These are phyloP conservation scores for Hansfordia pulvinata DNA, from an alignment of 2,329 filamentous ascomycete species.

Conservation along the genomic window DNA sequence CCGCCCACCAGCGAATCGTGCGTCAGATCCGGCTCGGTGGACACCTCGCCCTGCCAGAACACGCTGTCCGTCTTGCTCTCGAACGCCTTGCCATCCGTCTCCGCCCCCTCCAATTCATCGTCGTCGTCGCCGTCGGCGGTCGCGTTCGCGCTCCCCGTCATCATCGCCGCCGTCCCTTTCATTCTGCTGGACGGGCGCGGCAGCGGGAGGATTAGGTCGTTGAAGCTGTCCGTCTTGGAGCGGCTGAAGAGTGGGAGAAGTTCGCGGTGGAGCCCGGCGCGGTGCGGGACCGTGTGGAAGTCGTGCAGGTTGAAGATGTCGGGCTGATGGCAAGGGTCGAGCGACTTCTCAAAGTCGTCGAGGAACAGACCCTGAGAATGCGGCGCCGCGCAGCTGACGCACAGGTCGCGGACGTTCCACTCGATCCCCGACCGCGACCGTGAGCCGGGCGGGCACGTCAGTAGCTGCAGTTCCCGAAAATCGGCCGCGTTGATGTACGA, in stretches of 20 bases:
- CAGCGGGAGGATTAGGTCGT: slow-evolving; percentile 63
- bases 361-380: slow-evolving; percentile 58
- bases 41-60: slow-evolving; percentile 64
- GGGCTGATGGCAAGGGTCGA: slow-evolving; percentile 63
- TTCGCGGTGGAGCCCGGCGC: slow-evolving; percentile 45
- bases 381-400: slow-evolving; percentile 44
- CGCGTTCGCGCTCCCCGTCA: slow-evolving; percentile 18
- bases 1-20: slow-evolving; percentile 48
- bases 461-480: slow-evolving; percentile 19
- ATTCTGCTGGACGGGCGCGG: slow-evolving; percentile 15
- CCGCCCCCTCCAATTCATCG: too few relatives aligned
- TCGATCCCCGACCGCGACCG: slow-evolving; percentile 41
- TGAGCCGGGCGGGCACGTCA: slow-evolving; percentile 50
- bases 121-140: too few relatives aligned
- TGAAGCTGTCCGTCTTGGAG: slow-evolving; percentile 58
- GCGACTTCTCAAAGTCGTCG: slow-evolving; percentile 48
- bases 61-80: slow-evolving; percentile 48
- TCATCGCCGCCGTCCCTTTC: not conserved
- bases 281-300: slow-evolving; percentile 53
- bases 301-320: slow-evolving; percentile 63
- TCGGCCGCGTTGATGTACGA: slow-evolving; percentile 10
- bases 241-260: slow-evolving; percentile 66
- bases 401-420: slow-evolving; percentile 53
- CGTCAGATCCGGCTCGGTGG: slow-evolving; percentile 33
- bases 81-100: slow-evolving; percentile 31